Base-by-base conservation (phyloP, 1,284 basidiomycete genomes). In the Mycosarcoma mackinlayi region DNA sequence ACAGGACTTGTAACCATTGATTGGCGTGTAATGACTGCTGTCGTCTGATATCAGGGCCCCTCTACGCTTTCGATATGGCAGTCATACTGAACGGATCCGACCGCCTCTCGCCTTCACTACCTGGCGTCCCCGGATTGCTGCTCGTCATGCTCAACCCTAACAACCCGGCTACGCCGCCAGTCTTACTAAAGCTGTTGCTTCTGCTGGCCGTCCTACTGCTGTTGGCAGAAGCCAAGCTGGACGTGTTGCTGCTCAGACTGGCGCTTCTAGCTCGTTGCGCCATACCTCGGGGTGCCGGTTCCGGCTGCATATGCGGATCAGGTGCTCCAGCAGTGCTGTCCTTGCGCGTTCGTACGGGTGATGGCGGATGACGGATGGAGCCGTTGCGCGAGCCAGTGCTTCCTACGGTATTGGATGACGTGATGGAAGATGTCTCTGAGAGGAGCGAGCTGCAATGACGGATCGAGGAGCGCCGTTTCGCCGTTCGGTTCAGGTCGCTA, bases 201-300 rank as follows among this genome's bases (percentile, higher is more conserved):
- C 47, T 46, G 25, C 57, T 61, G 19, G 51, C 47, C 21, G n/a
- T 47, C 23, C 49, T 44, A 28, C 58, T 59, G 19, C 45, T 30
- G 19, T 48, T 42, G 3, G 51, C 38, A n/a, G 38, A 46, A 6
- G 56, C 47, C 13, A 49, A 7, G 31, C 56, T 59, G 16, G 39
- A 31, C 4, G 35, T 30, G 21, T 53, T 62, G 40, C 68, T 71
- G 41, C 60, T 63, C 27, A 75, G 11, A 38, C 69, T 72, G 3
- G 73, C 73, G 27, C 53, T 54, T 16, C 69, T 41, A 11, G 73
- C 73, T 8, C 73, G 28, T 10, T 47, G 23, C 28, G 49, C 64
- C 73, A 75, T 75, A 4, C 55, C 60, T 11, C 70, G 31, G 2
- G 73, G 73, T 31, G 73, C 73, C 6, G 73, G 73, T 28, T 75